A percentile compares a stretch with the other conserved stretches of the same genome.
Conservation (phyloP, 257 asterid species). For the Apocynum venetum region DNA sequence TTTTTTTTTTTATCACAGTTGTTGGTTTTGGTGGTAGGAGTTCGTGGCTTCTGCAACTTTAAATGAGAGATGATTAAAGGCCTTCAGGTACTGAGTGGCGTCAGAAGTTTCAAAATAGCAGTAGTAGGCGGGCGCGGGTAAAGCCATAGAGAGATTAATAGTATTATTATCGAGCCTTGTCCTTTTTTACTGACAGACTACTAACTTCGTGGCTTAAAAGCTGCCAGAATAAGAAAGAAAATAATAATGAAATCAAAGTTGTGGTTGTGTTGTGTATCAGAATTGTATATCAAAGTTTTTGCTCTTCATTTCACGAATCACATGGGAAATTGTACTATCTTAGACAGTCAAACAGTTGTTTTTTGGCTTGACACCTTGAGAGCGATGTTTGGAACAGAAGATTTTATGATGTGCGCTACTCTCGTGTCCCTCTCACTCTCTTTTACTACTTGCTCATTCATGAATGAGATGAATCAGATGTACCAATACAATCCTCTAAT, state of each 20-base stretch:
- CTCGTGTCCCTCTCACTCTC: conserved; percentile 1
- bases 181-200: neutral
- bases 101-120: conserved; percentile 25
- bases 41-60: neutral
- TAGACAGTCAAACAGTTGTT: conserved; percentile 5
- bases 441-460: neutral
- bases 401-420: conserved; percentile 22
- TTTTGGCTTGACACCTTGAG: conserved; percentile 11
- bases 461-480: neutral
- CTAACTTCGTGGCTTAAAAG: conserved; percentile 3
- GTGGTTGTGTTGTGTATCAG: neutral
- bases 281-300: neutral
- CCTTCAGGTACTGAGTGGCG: conserved; percentile 22
- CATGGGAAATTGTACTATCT: conserved; percentile 30
- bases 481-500: neutral
- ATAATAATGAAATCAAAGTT: neutral
- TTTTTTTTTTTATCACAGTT: neutral
- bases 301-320: conserved; percentile 20
- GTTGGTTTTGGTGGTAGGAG: neutral
- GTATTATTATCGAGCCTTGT: conserved; percentile 1
- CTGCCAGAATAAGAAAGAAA: neutral
- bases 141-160: neutral
- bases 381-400: conserved; percentile 7
- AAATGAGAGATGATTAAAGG: neutral
- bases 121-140: conserved; percentile 3